These are phyloP conservation scores for Eucalyptus albens DNA, from an alignment of 345 rosid species.

Conservation along the genomic window DNA sequence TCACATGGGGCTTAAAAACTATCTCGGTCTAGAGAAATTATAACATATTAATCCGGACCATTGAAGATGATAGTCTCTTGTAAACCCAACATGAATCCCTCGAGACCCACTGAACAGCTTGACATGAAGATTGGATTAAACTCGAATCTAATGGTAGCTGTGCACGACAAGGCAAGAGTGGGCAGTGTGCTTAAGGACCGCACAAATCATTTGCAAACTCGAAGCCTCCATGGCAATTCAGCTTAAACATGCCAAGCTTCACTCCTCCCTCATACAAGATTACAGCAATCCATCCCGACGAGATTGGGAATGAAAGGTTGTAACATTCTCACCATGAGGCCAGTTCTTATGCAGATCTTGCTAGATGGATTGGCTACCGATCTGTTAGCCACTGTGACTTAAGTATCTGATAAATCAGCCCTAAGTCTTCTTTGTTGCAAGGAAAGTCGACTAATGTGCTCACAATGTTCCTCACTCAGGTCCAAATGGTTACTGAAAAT, in stretches of 20 bases:
- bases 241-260: neutral
- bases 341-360: neutral
- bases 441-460: neutral
- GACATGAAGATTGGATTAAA: neutral
- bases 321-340: neutral
- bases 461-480: neutral
- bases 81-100: neutral
- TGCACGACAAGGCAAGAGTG: neutral
- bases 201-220: neutral
- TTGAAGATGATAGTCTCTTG: neutral
- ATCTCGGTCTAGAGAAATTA: neutral
- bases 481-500: neutral
- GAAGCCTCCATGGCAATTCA: neutral
- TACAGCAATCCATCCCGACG: neutral
- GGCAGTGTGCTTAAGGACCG: neutral
- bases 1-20: neutral
- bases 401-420: neutral
- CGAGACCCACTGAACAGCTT: neutral
- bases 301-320: neutral
- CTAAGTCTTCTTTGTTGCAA: neutral
- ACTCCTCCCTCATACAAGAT: neutral
- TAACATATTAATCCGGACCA: neutral
- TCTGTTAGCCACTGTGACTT: neutral
- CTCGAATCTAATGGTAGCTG: neutral
- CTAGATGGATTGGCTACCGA: neutral